Base-by-base conservation (phyloP, 179 eudicot genomes). In the Spergularia azorica region DNA sequence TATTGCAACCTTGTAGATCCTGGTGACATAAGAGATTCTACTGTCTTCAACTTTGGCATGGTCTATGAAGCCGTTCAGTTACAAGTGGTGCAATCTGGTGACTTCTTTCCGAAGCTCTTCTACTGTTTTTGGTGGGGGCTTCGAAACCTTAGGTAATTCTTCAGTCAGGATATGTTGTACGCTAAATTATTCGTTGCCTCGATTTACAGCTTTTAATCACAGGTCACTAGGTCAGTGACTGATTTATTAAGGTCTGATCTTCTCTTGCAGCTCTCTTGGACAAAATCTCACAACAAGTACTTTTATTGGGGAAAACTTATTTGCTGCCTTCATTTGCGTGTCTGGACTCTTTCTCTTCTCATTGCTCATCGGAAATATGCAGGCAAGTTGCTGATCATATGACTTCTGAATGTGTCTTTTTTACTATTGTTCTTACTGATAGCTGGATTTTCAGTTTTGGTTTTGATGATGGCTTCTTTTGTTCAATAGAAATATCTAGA, bases 351-450 rank as follows among this genome's bases (percentile, higher is more conserved):
- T 95, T 81, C 86, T 95, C 58, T 94, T 94, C 79, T 84, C 97
- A 9, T 84, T 91, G 70, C 93, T 95, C 63, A 95, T 95, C 51
- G 97, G 97, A 67, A 91, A 95, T 79, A 95, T 95, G 98, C 97
- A 95, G 96, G 98, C 82, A 75, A 82, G 57, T 84, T 55, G 50
- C 52, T 79, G 1, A 11, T 61, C 26, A 64, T 50, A 71, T 26
- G 32, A 26, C 32, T 26, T 26, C 32, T 26, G 32, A 26, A 26
- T 26, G 32, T 26, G 32, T 26, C 32, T 0, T 26, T 26, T n/a
- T n/a, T n/a, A n/a, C n/a, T n/a, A 5, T 10, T 52, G 21, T 64
- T 66, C 10, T 39, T 15, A 52, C 70, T 39, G 52, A 66, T 72
- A n/a, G 21, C 17, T 36, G 36, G 50, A 56, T 57, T 32, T 38